A percentile compares a stretch with the other conserved stretches of the same genome.
These are phyloP conservation scores for Saitozyma sp. DNA, from an alignment of 768 basidiomycete species.

Conservation along the genomic window DNA sequence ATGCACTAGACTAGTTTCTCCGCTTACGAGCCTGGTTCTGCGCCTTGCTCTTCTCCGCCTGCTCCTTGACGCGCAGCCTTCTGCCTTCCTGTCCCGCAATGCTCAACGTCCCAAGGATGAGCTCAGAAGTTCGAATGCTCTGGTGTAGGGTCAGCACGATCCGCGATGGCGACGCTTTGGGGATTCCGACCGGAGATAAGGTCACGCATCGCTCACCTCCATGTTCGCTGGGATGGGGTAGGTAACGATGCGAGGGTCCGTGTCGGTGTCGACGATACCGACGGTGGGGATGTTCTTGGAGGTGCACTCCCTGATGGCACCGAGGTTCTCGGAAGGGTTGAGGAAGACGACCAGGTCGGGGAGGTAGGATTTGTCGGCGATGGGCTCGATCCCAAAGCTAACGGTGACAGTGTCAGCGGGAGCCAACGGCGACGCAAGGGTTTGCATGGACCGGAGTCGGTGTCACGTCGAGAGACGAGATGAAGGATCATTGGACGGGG, in stretches of 20 bases:
- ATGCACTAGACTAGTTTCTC: no score
- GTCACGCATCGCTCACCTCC: conserved; percentile 57
- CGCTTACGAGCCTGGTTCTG: no score
- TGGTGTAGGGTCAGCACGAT: conserved; percentile 6
- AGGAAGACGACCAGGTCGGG: conserved; percentile 91
- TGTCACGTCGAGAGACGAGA: no score
- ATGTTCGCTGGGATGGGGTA: conserved; percentile 99
- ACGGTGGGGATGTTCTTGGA: conserved; percentile 87
- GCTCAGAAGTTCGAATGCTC: conserved; percentile 81
- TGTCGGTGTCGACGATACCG: conserved; percentile 90
- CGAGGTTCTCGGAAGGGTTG: conserved; percentile 77
- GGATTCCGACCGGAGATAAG: not conserved
- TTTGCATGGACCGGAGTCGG: no score
- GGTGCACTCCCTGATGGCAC: conserved; percentile 86
- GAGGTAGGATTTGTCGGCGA: conserved; percentile 50
- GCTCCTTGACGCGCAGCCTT: conserved; percentile 27
- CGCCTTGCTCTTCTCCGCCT: not conserved
- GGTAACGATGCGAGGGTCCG: conserved; percentile 93
- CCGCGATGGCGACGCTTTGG: not conserved
- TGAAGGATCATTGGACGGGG: no score
- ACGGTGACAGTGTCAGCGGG: no score
- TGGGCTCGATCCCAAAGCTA: conserved; percentile 49
- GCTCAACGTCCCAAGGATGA: conserved; percentile 84
- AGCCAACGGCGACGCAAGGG: no score
- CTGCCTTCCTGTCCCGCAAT: conserved; percentile 68